Evolutionary conservation across 371 early-diverging fungal species (phyloP).

Genomic region (Coemansia sp.): DNA sequence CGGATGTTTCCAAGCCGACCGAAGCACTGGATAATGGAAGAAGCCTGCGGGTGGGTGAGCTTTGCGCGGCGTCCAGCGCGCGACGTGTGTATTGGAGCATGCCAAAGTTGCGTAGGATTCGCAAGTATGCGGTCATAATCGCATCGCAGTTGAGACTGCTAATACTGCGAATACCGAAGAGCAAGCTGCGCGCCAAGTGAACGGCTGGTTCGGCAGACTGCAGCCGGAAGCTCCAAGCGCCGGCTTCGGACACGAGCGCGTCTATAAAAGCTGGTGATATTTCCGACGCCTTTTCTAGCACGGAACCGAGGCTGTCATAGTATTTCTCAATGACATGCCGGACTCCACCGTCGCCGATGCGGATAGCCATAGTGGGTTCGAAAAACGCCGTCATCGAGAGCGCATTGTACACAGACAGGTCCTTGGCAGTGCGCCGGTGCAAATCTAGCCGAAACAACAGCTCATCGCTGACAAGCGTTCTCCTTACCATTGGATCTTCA

Average conservation of each 20-base stretch:
- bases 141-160: background rate
- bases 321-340: background rate
- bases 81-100: slow-evolving; percentile 7
- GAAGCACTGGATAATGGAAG: background rate
- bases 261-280: background rate
- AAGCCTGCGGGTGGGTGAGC: background rate
- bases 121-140: slow-evolving; percentile 8
- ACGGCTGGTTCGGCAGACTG: slow-evolving; percentile 11
- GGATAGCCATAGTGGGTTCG: background rate
- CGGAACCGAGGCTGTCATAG: background rate
- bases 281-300: background rate
- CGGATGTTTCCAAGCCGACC: no score
- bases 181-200: background rate
- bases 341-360: background rate
- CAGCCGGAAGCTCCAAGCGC: slow-evolving; percentile 18
- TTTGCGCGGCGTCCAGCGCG: background rate
- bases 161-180: background rate
- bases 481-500: background rate
- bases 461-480: slow-evolving; percentile 12
- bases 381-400: slow-evolving; percentile 17
- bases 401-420: background rate
- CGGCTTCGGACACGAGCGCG: slow-evolving; percentile 13
- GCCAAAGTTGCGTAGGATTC: slow-evolving; percentile 2
- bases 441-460: slow-evolving; percentile 12
- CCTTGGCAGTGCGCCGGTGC: background rate